Base-by-base conservation (phyloP, 768 basidiomycete species). In the Leccinellum albellum region DNA sequence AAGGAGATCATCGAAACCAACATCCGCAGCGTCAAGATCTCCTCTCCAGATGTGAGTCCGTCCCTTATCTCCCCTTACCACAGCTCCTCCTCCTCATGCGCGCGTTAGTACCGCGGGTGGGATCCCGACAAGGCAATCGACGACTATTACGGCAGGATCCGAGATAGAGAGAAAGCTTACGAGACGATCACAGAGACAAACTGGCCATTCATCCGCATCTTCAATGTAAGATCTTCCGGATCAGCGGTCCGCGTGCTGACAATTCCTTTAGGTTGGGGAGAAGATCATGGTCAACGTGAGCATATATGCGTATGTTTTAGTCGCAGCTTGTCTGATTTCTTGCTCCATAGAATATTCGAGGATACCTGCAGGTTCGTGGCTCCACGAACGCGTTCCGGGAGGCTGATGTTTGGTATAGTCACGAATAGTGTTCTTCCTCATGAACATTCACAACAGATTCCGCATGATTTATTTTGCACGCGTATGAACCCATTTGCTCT, bases 391-490 rank as follows among this genome's bases (percentile, higher is more conserved):
- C 21, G 28, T 17, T 45, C 29, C 20, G 1, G 26, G 21, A 50
- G 21, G 46, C 57, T 64, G 7, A 63, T 51, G 49, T 42, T 53
- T 1, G 37, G 50, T 64, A 15, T 73, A 98, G 87, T 93, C 93
- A 2, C 79, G 96, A 58, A 94, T 98, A 57, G 91, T 98, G 24
- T 99, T 98, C 80, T 98, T 97, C 80, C 79, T 99, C 46, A 98
- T 98, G 97, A 99, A 99, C 71, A 98, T 99, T 49, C 96, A 99
- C 74, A 98, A 94, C 66, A 81, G 82, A 60, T 90, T 87, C 69
- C 81, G 96, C 21, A 94, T 88, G 48, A 99, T 99, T 61, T 98
- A 95, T 73, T 98, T 99, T 74, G 96, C 96, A 5, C 78, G 96
- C 40, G 95, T 97, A 68, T 59, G 90, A 33, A 7, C 6, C 5